A percentile compares a stretch with the other conserved stretches of the same genome.
Evolutionary conservation across 2,329 filamentous ascomycete species (phyloP).

Genomic region (Hypoxylon sp.): DNA sequence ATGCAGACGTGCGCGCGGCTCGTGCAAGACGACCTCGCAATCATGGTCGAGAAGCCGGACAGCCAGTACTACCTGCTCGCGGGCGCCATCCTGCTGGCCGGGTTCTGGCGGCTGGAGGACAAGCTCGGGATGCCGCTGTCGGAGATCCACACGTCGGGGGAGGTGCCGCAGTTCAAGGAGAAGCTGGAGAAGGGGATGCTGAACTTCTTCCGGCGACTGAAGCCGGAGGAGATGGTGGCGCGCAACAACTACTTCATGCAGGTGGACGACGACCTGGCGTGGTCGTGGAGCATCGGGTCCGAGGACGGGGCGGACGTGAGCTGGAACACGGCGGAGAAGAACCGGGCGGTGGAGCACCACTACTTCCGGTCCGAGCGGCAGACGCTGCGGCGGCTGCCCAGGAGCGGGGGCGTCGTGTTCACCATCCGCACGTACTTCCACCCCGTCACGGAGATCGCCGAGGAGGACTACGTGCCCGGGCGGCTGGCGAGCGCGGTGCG

Average conservation of each 20-base stretch:
- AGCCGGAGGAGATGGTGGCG: slow-evolving; percentile 71
- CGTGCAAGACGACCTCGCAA: slow-evolving; percentile 83
- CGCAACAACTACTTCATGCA: slow-evolving; percentile 92
- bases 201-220: slow-evolving; percentile 77
- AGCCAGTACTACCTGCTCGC: slow-evolving; percentile 86
- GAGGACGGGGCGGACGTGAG: slow-evolving; percentile 75
- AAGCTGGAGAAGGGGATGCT: slow-evolving; percentile 54
- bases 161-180: slow-evolving; percentile 65
- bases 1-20: slow-evolving; percentile 81
- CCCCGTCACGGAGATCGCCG: slow-evolving; percentile 73
- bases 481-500: slow-evolving; percentile 81
- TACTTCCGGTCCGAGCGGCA: slow-evolving; percentile 83
- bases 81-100: slow-evolving; percentile 79
- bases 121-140: slow-evolving; percentile 84
- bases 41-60: slow-evolving; percentile 83
- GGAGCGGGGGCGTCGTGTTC: slow-evolving; percentile 72
- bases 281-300: slow-evolving; percentile 79
- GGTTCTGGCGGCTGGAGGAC: slow-evolving; percentile 86
- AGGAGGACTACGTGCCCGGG: slow-evolving; percentile 82
- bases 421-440: slow-evolving; percentile 86
- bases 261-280: slow-evolving; percentile 81
- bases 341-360: slow-evolving; percentile 78
- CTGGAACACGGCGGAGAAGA: slow-evolving; percentile 82
- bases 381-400: slow-evolving; percentile 72
- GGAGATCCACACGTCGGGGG: slow-evolving; percentile 82